A percentile compares a stretch with the other conserved stretches of the same genome.
phyloP scores from a whole-genome alignment of 1,284 basidiomycete genomes.

The Ustilago crameri region DNA sequence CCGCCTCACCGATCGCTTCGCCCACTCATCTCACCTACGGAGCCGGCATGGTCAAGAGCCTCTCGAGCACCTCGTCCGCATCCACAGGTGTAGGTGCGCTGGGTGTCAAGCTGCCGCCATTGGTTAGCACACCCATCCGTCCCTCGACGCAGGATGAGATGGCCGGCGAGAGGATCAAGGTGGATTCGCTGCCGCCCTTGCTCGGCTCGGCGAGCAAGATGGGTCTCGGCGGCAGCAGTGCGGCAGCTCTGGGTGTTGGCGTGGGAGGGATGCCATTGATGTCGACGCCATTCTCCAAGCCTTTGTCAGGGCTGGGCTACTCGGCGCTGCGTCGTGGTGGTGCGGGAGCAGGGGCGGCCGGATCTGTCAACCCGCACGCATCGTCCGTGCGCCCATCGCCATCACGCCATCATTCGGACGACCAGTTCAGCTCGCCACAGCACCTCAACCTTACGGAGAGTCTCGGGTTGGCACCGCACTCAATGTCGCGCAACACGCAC shows the following conservation, averaged over 20 bases:
- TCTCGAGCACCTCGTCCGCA: conserved; percentile 12
- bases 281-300: conserved; percentile 49
- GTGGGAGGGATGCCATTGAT: conserved; percentile 24
- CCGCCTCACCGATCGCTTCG: conserved; percentile 26
- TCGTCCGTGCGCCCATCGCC: conserved; percentile 33
- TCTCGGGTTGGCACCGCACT: conserved; percentile 62
- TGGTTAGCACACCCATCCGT: conserved; percentile 44
- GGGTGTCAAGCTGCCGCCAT: conserved; percentile 36
- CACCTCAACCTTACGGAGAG: conserved; percentile 63
- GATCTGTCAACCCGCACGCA: conserved; percentile 2
- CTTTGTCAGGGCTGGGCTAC: conserved; percentile 22
- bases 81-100: conserved; percentile 6
- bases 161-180: conserved; percentile 22
- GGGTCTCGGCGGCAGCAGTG: not conserved
- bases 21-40: conserved; percentile 32
- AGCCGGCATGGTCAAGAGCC: conserved; percentile 16
- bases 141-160: conserved; percentile 25
- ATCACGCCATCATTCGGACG: conserved; percentile 34
- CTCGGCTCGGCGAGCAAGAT: conserved; percentile 36
- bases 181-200: conserved; percentile 33
- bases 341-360: conserved; percentile 6
- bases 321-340: conserved; percentile 29
- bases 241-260: not conserved
- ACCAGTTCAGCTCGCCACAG: conserved; percentile 63
- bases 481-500: conserved; percentile 44